A percentile compares a stretch with the other conserved stretches of the same genome.
phyloP scores from a whole-genome alignment of 768 basidiomycete species.

The Hypholoma fasciculare region DNA sequence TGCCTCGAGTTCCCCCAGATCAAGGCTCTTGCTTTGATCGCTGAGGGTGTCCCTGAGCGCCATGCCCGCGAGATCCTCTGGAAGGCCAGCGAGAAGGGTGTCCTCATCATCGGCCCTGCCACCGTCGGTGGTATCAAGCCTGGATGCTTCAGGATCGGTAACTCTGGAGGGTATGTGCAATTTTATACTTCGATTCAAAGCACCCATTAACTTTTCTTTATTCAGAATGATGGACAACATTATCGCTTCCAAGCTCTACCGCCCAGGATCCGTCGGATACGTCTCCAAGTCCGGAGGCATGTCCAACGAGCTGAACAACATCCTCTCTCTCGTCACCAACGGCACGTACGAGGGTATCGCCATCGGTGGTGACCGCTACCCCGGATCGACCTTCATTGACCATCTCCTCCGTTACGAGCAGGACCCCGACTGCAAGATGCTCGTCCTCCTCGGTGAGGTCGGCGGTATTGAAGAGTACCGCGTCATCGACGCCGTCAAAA shows the following conservation, averaged over 20 bases:
- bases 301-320: conserved; percentile 99
- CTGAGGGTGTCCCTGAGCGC: conserved; percentile 98
- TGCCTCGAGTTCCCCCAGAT: conserved; percentile 65
- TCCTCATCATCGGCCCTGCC: conserved; percentile 92
- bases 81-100: conserved; percentile 80
- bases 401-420: conserved; percentile 96
- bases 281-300: conserved; percentile 99
- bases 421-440: conserved; percentile 98
- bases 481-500: conserved; percentile 96
- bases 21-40: conserved; percentile 84
- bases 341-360: conserved; percentile 99
- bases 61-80: conserved; percentile 96
- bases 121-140: conserved; percentile 99
- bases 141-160: conserved; percentile 99
- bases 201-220: conserved; percentile 4
- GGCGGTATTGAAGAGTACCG: conserved; percentile 99
- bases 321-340: conserved; percentile 93
- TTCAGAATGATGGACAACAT: conserved; percentile 99
- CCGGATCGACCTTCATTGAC: conserved; percentile 98
- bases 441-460: conserved; percentile 97
- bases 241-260: conserved; percentile 97
- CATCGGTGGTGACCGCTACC: conserved; percentile 99
- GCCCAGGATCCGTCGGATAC: conserved; percentile 95
- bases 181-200: background rate
- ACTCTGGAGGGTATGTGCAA: conserved; percentile 84